Conservation (phyloP, 331 rosid species). For the Malus hybrid region DNA sequence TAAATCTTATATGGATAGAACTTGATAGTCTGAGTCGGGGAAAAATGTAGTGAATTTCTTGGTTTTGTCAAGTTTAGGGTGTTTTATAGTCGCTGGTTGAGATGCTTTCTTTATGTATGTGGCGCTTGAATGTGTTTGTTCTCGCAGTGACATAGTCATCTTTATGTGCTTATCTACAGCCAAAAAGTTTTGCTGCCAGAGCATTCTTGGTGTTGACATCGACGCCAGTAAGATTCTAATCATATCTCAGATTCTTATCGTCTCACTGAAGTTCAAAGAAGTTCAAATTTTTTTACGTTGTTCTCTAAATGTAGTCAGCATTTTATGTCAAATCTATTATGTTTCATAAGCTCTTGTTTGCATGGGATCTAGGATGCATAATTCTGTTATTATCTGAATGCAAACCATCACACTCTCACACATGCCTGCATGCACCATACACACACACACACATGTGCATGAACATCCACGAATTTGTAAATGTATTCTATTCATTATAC, state of each 20-base stretch:
- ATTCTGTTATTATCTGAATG: background rate
- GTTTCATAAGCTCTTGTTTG: background rate
- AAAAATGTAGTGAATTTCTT: background rate
- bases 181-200: constrained; percentile 58
- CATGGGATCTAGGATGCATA: background rate
- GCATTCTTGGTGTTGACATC: constrained; percentile 84
- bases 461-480: background rate
- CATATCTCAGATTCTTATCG: background rate
- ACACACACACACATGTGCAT: background rate
- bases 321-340: background rate
- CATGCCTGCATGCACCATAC: too few relatives aligned
- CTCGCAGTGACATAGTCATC: constrained; percentile 7
- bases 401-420: background rate
- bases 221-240: constrained; percentile 59
- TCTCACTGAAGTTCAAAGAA: background rate
- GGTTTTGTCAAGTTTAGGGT: background rate
- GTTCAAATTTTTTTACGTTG: background rate
- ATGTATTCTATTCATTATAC: background rate
- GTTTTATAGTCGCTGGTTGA: background rate
- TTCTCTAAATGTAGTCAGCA: background rate
- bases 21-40: background rate
- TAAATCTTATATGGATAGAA: background rate
- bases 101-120: background rate
- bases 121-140: background rate
- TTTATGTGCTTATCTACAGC: constrained; percentile 32